Percentiles rank a stretch among this genome's conserved stretches.
Conservation (phyloP, 805 yeast genomes). For the Ogataea polymorpha region DNA sequence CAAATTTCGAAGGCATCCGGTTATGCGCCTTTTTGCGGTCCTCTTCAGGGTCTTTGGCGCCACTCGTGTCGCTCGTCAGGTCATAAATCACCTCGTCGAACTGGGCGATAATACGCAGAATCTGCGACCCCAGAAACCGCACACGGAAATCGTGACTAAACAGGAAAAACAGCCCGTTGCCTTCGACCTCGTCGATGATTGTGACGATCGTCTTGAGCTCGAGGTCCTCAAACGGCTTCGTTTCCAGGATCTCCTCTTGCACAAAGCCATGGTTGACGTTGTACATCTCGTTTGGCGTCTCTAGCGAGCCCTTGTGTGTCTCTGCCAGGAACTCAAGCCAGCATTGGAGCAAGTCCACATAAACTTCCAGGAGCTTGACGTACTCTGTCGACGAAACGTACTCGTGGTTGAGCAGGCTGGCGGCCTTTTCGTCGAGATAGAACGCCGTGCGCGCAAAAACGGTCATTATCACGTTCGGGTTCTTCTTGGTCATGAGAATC, state of each 20-base stretch:
- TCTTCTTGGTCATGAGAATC: conserved; percentile 61
- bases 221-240: conserved; percentile 54
- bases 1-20: conserved; percentile 64
- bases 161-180: conserved; percentile 87
- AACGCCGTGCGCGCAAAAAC: conserved; percentile 79
- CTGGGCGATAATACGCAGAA: conserved; percentile 74
- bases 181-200: conserved; percentile 91
- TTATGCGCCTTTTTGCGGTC: conserved; percentile 40
- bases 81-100: conserved; percentile 82
- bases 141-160: conserved; percentile 82
- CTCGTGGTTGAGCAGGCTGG: conserved; percentile 49
- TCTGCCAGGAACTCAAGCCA: conserved; percentile 72
- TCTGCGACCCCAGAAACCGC: conserved; percentile 70
- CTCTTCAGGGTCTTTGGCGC: conserved; percentile 12
- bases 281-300: conserved; percentile 33
- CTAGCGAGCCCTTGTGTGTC: conserved; percentile 25
- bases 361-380: conserved; percentile 57
- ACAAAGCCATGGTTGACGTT: conserved; percentile 34
- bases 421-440: conserved; percentile 68
- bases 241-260: conserved; percentile 40
- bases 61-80: conserved; percentile 22
- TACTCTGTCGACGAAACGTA: conserved; percentile 62
- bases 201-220: conserved; percentile 80
- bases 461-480: conserved; percentile 68
- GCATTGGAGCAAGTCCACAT: conserved; percentile 73